These are phyloP conservation scores for Paspalum notatum DNA, from an alignment of 176 grass and related monocot species.

Conservation along the genomic window DNA sequence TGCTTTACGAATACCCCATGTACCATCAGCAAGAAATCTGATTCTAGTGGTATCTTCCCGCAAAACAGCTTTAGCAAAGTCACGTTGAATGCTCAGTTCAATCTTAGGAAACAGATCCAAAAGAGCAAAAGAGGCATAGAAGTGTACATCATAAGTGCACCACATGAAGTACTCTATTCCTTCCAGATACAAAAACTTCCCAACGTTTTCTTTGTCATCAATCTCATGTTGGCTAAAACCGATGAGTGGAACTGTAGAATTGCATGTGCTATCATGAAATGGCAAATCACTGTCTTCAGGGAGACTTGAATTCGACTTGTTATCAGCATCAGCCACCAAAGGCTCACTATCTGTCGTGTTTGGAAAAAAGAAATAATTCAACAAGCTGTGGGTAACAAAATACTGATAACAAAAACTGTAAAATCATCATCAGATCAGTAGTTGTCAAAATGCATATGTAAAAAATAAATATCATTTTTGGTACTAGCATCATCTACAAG, in stretches of 20 bases:
- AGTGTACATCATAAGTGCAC: slow-evolving; percentile 96
- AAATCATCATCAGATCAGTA: not conserved
- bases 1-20: slow-evolving; percentile 81
- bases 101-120: slow-evolving; percentile 94
- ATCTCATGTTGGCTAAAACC: slow-evolving; percentile 33
- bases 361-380: slow-evolving; percentile 34
- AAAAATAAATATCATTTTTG: not conserved
- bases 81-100: slow-evolving; percentile 87
- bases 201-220: slow-evolving; percentile 74
- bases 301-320: slow-evolving; percentile 39
- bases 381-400: slow-evolving; percentile 54
- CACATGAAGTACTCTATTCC: slow-evolving; percentile 99
- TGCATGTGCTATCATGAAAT: slow-evolving; percentile 20
- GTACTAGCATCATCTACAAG: not conserved
- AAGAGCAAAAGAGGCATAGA: slow-evolving; percentile 97
- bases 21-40: slow-evolving; percentile 90
- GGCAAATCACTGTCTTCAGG: slow-evolving; percentile 38
- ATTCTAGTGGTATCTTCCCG: slow-evolving; percentile 84
- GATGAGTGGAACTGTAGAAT: slow-evolving; percentile 38
- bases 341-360: slow-evolving; percentile 56
- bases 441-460: not conserved
- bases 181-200: slow-evolving; percentile 92
- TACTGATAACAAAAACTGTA: slow-evolving; percentile 14
- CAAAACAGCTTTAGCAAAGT: slow-evolving; percentile 91
- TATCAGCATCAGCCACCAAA: slow-evolving; percentile 21